phyloP scores from a whole-genome alignment of 495 filamentous ascomycete genomes.

The Amphirosellinia nigrospora region DNA sequence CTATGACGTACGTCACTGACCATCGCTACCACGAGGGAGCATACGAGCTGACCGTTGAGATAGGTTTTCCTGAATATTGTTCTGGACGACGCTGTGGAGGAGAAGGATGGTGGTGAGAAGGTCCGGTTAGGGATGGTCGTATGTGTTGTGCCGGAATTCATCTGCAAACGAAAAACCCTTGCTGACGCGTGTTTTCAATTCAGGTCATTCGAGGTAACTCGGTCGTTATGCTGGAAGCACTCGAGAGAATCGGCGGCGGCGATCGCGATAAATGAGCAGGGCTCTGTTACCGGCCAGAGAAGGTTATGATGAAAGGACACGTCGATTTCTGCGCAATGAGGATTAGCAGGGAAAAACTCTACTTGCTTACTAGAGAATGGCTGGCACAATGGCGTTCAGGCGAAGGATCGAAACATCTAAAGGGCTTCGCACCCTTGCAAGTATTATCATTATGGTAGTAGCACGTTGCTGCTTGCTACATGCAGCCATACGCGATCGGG shows the following conservation, averaged over 20 bases:
- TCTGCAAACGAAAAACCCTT: not conserved
- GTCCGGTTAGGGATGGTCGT: conserved; percentile 92
- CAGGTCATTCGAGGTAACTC: conserved; percentile 89
- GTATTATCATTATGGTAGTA: not conserved
- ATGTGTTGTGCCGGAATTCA: conserved; percentile 42
- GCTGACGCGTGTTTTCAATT: conserved; percentile 14
- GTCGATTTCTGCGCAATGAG: conserved; percentile 8
- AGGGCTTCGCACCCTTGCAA: conserved; percentile 9
- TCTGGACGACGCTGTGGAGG: conserved; percentile 95
- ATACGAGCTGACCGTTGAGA: conserved; percentile 12
- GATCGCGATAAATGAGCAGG: conserved; percentile 45
- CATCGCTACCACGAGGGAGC: not conserved
- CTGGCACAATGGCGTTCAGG: conserved; percentile 25
- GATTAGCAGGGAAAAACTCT: conserved; percentile 17
- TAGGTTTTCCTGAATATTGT: conserved; percentile 99
- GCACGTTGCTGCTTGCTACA: not conserved
- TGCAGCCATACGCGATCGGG: not conserved
- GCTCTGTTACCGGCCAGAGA: not conserved
- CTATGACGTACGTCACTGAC: conserved; percentile 76
- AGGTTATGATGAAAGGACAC: conserved; percentile 1
- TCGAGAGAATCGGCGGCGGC: conserved; percentile 63
- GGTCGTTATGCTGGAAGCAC: conserved; percentile 91
- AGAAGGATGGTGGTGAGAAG: conserved; percentile 92
- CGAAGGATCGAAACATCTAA: conserved; percentile 21
- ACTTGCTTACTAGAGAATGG: conserved; percentile 5